Evolutionary conservation across 768 basidiomycete genomes (phyloP).

Genomic region (Russula brevipes): DNA sequence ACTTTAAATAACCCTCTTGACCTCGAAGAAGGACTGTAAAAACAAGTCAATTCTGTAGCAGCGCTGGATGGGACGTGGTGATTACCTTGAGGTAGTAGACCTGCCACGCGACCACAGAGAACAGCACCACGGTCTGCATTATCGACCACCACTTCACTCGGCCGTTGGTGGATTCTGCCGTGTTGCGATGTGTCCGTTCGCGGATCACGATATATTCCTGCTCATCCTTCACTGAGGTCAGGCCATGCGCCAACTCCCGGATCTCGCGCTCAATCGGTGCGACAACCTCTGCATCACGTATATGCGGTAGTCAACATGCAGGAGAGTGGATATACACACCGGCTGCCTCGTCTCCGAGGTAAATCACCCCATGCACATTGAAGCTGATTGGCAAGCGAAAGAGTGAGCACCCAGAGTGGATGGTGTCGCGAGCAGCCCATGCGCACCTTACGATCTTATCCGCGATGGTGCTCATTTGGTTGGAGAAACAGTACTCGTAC

Average conservation of each 20-base stretch:
- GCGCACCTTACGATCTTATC: conserved; percentile 90
- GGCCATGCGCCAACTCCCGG: conserved; percentile 69
- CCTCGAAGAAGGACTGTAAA: conserved; percentile 79
- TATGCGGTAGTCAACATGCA: neutral
- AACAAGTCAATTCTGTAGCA: conserved; percentile 13
- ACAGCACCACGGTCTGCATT: conserved; percentile 78
- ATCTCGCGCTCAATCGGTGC: conserved; percentile 98
- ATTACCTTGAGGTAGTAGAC: conserved; percentile 90
- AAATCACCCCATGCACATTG: conserved; percentile 97
- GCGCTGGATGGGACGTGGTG: conserved; percentile 13
- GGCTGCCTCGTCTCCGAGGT: conserved; percentile 68
- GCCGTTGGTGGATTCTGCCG: conserved; percentile 87
- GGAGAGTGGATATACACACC: conserved; percentile 43
- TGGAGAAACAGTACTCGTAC: conserved; percentile 96
- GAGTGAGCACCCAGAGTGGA: neutral
- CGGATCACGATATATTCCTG: conserved; percentile 98
- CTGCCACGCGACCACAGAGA: conserved; percentile 93
- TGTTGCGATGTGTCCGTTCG: conserved; percentile 89
- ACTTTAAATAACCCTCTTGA: conserved; percentile 76
- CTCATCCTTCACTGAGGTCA: conserved; percentile 93
- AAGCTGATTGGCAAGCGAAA: conserved; percentile 51
- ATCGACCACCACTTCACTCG: conserved; percentile 99
- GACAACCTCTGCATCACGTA: conserved; percentile 57
- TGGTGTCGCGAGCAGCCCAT: neutral
- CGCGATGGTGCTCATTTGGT: conserved; percentile 95